Percentiles rank a stretch among this genome's conserved stretches.
Conservation (phyloP, 129 eudicot genomes). For the Calendula officinalis region DNA sequence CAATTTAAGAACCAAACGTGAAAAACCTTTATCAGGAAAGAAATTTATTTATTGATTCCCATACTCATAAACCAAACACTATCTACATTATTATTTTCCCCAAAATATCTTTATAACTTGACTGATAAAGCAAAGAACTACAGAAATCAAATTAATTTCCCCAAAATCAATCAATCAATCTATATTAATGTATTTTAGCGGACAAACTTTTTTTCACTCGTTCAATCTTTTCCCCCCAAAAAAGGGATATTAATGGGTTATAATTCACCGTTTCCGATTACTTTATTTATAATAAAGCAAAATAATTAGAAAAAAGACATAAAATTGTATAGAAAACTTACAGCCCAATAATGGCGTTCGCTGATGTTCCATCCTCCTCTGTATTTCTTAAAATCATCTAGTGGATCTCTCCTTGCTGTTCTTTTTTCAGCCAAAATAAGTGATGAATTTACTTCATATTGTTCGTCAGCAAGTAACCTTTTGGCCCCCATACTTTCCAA, state of each 20-base stretch:
- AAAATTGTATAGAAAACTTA: constrained; percentile 36
- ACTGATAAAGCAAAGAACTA: background rate
- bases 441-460: constrained; percentile 53
- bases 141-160: background rate
- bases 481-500: constrained; percentile 33
- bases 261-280: background rate
- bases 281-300: too few relatives aligned
- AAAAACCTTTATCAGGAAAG: too few relatives aligned
- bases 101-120: background rate
- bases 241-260: background rate
- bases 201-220: background rate
- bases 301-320: background rate
- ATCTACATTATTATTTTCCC: too few relatives aligned
- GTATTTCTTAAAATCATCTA: constrained; percentile 53
- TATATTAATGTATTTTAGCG: too few relatives aligned
- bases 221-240: too few relatives aligned
- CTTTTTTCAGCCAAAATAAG: constrained; percentile 69
- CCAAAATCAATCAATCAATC: too few relatives aligned
- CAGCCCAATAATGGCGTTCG: constrained; percentile 87
- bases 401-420: constrained; percentile 76
- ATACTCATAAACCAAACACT: too few relatives aligned
- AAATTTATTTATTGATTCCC: too few relatives aligned
- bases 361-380: constrained; percentile 87
- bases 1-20: too few relatives aligned
- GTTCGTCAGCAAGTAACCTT: constrained; percentile 45